A percentile compares a stretch with the other conserved stretches of the same genome.
These are phyloP conservation scores for Chrysochromulina parva DNA, from an alignment of 78 protist genomes.

Conservation along the genomic window DNA sequence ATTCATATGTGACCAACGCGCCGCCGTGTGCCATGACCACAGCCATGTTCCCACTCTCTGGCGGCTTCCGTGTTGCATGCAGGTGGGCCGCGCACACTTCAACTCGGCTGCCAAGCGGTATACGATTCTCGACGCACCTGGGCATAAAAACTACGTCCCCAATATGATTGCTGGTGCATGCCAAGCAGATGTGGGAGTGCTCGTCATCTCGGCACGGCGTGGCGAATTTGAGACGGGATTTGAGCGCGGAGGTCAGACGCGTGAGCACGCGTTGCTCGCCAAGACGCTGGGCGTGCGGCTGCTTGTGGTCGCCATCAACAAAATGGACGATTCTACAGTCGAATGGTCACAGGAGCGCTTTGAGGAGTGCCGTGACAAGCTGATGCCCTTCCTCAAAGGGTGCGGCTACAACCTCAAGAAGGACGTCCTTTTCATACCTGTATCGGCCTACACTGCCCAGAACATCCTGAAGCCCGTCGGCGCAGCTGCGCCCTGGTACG, in stretches of 20 bases:
- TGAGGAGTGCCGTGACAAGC: constrained; percentile 32
- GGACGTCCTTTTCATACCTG: constrained; percentile 80
- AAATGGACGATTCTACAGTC: constrained; percentile 97
- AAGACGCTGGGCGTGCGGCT: constrained; percentile 90
- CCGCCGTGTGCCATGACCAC: background rate
- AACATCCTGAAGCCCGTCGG: constrained; percentile 70
- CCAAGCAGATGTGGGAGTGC: constrained; percentile 96
- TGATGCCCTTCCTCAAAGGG: constrained; percentile 65
- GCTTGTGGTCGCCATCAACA: constrained; percentile 89
- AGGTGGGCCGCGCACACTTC: constrained; percentile 91
- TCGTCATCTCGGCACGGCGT: constrained; percentile 93
- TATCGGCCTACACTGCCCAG: constrained; percentile 83
- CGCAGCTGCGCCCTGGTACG: constrained; percentile 64
- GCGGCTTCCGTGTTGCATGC: no score
- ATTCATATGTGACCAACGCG: background rate
- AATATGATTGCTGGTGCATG: constrained; percentile 98
- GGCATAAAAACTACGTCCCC: constrained; percentile 91
- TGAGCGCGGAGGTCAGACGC: constrained; percentile 90
- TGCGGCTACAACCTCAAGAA: constrained; percentile 67
- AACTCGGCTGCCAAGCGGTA: constrained; percentile 79
- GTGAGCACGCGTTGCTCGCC: constrained; percentile 93
- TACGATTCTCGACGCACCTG: constrained; percentile 98
- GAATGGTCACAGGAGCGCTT: constrained; percentile 68
- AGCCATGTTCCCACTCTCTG: background rate
- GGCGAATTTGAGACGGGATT: constrained; percentile 99